Conservation (phyloP, 768 basidiomycete genomes). For the Mycena galopus region DNA sequence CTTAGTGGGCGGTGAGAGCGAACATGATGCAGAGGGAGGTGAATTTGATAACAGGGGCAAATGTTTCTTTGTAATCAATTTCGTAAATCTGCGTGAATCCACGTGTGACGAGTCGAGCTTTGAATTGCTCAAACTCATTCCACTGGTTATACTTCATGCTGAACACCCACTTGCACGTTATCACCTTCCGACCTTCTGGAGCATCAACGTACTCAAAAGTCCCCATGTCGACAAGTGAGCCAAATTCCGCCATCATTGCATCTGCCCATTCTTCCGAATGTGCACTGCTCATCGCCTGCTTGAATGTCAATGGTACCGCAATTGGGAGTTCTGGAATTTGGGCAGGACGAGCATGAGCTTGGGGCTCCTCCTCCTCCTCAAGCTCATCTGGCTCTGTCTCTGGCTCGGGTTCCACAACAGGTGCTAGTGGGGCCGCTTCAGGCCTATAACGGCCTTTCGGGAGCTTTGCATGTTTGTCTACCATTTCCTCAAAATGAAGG, state of each 20-base stretch:
- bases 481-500: not conserved
- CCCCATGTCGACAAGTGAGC: not conserved
- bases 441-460: slow-evolving; percentile 11
- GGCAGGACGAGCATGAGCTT: slow-evolving; percentile 9
- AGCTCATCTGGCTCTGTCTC: not conserved
- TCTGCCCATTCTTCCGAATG: slow-evolving; percentile 1
- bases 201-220: not conserved
- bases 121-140: not conserved
- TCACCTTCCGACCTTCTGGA: slow-evolving; percentile 10
- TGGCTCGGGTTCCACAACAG: not conserved
- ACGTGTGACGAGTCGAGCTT: slow-evolving; percentile 4
- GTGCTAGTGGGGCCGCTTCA: not conserved
- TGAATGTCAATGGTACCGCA: slow-evolving; percentile 1
- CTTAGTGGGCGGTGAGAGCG: not conserved
- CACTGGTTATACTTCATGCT: not conserved
- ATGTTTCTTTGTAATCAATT: not conserved
- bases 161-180: slow-evolving; percentile 13
- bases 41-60: not conserved
- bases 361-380: slow-evolving; percentile 22
- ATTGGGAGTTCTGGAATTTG: not conserved
- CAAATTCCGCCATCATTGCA: slow-evolving; percentile 5
- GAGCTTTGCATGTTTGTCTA: not conserved
- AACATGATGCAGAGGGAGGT: slow-evolving; percentile 2
- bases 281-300: slow-evolving; percentile 6
- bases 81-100: not conserved